Evolutionary conservation across 1,284 basidiomycete species (phyloP).

Genomic region (Ceratobasidium papillatum): DNA sequence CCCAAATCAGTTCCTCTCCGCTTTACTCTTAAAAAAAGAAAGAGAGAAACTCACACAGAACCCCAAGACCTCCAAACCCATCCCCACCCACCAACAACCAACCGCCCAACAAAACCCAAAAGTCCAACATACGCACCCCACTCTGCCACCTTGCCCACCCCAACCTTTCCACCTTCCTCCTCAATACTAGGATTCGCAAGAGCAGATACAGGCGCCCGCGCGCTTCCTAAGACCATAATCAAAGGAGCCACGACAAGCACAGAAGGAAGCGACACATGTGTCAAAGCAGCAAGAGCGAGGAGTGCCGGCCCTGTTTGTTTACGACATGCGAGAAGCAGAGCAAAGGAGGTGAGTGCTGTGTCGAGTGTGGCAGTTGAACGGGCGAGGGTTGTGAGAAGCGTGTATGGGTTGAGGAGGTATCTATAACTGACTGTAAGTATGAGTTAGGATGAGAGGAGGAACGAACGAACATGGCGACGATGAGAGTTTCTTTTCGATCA

Average conservation of each 20-base stretch:
- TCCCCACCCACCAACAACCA: conserved; percentile 64
- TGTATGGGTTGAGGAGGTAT: conserved; percentile 89
- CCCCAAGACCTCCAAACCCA: conserved; percentile 87
- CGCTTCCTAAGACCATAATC: conserved; percentile 63
- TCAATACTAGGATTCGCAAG: conserved; percentile 68
- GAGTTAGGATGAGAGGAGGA: background rate
- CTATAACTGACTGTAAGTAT: conserved; percentile 54
- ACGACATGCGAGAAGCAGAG: conserved; percentile 74
- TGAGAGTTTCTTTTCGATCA: conserved; percentile 62
- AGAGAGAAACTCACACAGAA: conserved; percentile 67
- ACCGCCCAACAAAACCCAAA: conserved; percentile 56
- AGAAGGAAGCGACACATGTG: conserved; percentile 77
- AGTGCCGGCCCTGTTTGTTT: conserved; percentile 58
- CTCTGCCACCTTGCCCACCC: conserved; percentile 56
- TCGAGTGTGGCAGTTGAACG: conserved; percentile 83
- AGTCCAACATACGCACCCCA: conserved; percentile 61
- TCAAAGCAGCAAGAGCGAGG: conserved; percentile 70
- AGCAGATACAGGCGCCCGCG: conserved; percentile 66
- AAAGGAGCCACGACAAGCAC: conserved; percentile 73
- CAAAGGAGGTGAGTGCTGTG: conserved; percentile 71
- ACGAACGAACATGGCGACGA: conserved; percentile 68
- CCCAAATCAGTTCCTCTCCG: conserved; percentile 7
- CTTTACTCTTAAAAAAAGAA: background rate
- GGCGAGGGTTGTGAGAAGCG: conserved; percentile 79
- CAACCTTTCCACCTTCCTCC: background rate